Evolutionary conservation across 179 eudicot genomes (phyloP).

Genomic region (Pouteria campechiana): DNA sequence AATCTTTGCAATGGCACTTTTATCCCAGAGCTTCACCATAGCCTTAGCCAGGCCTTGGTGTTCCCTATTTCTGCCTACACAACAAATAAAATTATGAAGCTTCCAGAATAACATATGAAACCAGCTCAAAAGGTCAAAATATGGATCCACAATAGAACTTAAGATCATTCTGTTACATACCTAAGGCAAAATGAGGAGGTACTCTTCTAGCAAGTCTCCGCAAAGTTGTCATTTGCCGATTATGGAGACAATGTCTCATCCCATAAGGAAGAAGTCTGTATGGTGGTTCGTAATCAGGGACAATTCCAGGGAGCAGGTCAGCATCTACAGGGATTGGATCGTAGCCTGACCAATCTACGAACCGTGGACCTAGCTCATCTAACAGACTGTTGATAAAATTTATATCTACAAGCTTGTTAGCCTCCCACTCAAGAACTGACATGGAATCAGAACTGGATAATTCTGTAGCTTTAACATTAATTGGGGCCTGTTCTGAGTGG

Average conservation of each 20-base stretch:
- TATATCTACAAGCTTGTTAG: constrained; percentile 45
- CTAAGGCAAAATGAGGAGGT: constrained; percentile 94
- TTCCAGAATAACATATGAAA: constrained; percentile 4
- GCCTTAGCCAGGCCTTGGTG: constrained; percentile 90
- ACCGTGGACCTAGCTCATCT: constrained; percentile 76
- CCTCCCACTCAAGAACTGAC: constrained; percentile 17
- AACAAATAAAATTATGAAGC: constrained; percentile 2
- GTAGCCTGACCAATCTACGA: constrained; percentile 74
- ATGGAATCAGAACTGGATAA: constrained; percentile 11
- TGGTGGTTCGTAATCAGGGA: constrained; percentile 62
- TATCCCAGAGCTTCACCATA: constrained; percentile 88
- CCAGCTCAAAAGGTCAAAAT: background rate
- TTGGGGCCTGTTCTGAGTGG: constrained; percentile 4
- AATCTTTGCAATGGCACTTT: constrained; percentile 89
- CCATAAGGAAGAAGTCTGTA: constrained; percentile 78
- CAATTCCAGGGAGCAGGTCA: constrained; percentile 69
- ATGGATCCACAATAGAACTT: background rate
- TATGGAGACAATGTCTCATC: constrained; percentile 33
- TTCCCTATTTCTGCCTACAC: constrained; percentile 81
- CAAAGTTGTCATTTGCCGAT: constrained; percentile 47
- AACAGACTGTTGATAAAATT: constrained; percentile 48
- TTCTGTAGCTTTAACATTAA: constrained; percentile 8
- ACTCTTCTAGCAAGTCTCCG: constrained; percentile 57
- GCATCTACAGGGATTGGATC: constrained; percentile 87
- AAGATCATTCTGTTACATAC: constrained; percentile 24